Base-by-base conservation (phyloP, 139 green algal species). In the Microglena sp. region DNA sequence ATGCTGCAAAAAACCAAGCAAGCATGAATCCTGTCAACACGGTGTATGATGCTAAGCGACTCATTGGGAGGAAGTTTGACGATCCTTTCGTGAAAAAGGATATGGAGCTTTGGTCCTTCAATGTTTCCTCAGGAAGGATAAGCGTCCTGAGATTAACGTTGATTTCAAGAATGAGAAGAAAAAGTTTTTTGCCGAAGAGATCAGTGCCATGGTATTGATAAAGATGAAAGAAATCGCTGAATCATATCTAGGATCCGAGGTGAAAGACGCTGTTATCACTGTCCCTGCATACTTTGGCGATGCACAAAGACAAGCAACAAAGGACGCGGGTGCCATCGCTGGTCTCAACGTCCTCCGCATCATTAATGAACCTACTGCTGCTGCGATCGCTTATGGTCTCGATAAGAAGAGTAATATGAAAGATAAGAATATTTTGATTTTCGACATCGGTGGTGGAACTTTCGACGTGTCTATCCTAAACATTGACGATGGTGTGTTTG, bases 251-350 rank as follows among this genome's bases (percentile, higher is more conserved):
- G 84, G 83, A 70, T 80, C 87, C 74, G 65, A 82, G 24, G 78
- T 95, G 29, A 95, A 94, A 77, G 79, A 92, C 53, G 90, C 88
- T 15, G 90, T 97, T 11, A 74, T 97, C 59, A 97, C 89, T 7
- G 90, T 96, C 33, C 91, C 91, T 22, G 88, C 91, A 22, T 96
- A 97, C 78, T 96, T 97, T 83, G 96, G 95, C 66, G 91, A 96
- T 67, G 85, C 76, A 24, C 91, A 97, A 78, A 75, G 91, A 24
- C 90, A 97, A 80, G 89, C 89, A 15, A 94, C 88, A 56, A 96
- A 96, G 82, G 91, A 97, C 56, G 92, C 57, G 2, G 57, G 57
- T 3, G 6, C n/a, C 32, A 64, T 64, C 57, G 55, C 55, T 4
- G 55, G 55, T 36, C 27, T 62, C 26, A 91, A 98, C 35, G 89